A percentile compares a stretch with the other conserved stretches of the same genome.
Evolutionary conservation across 148 eudicot species (phyloP).

Genomic region (Arbutus unedo): DNA sequence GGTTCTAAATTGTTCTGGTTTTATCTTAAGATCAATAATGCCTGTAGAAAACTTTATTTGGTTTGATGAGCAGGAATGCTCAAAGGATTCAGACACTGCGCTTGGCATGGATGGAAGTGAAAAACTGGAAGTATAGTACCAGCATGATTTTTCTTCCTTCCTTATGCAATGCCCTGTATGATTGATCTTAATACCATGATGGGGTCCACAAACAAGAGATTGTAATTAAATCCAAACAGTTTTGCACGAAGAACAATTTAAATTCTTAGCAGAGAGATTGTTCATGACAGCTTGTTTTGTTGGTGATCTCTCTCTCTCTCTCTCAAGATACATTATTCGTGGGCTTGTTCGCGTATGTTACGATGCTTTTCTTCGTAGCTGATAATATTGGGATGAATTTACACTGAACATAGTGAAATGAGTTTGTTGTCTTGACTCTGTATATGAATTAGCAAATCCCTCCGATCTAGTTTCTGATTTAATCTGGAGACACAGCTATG

Average conservation of each 20-base stretch:
- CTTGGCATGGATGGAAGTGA: not conserved
- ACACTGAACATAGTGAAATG: too few species aligned
- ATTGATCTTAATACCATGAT: not conserved
- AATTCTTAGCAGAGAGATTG: not conserved
- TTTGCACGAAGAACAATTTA: not conserved
- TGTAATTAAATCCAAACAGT: not conserved
- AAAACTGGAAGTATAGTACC: not conserved
- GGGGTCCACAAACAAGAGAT: not conserved
- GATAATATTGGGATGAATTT: too few species aligned
- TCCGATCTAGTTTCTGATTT: too few species aligned
- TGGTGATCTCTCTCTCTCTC: not conserved
- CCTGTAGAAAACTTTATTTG: not conserved
- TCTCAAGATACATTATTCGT: not conserved
- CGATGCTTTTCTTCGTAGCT: too few species aligned
- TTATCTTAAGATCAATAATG: not conserved
- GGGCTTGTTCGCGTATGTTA: not conserved
- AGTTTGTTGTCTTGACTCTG: too few species aligned
- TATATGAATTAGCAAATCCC: too few species aligned
- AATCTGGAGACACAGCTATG: too few species aligned
- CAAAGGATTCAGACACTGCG: not conserved
- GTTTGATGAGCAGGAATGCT: not conserved
- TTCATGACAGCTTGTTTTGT: not conserved
- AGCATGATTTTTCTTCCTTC: not conserved
- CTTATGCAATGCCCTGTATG: not conserved
- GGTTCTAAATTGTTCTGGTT: not conserved